Conservation (phyloP, 352 stramenopile genomes). For the Pythium dissotocum region DNA sequence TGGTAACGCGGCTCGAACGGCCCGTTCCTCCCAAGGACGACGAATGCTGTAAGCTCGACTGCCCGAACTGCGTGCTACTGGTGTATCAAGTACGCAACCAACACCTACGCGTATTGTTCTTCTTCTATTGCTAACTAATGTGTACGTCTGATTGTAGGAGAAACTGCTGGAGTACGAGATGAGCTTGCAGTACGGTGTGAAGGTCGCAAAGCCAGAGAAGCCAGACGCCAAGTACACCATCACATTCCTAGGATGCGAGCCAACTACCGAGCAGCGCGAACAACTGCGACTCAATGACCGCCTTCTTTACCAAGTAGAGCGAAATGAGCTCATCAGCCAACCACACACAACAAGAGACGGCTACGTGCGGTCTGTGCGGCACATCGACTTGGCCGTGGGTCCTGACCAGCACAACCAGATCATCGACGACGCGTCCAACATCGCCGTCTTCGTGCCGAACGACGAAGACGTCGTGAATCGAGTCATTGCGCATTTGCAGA, state of each 20-base stretch:
- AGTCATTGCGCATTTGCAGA: constrained; percentile 48
- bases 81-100: constrained; percentile 64
- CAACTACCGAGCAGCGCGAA: constrained; percentile 25
- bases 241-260: constrained; percentile 40
- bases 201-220: constrained; percentile 26
- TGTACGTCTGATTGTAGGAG: constrained; percentile 38
- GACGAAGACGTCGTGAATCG: constrained; percentile 46
- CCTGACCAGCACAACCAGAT: constrained; percentile 50
- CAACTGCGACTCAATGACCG: constrained; percentile 42
- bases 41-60: constrained; percentile 85
- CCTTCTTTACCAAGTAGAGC: constrained; percentile 45
- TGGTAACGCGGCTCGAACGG: constrained; percentile 40
- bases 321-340: constrained; percentile 62
- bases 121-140: not conserved
- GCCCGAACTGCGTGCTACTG: constrained; percentile 85
- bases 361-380: constrained; percentile 61
- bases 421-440: constrained; percentile 66
- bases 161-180: constrained; percentile 85
- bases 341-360: constrained; percentile 57
- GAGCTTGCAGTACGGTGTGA: constrained; percentile 38
- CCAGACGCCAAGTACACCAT: constrained; percentile 52
- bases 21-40: constrained; percentile 71
- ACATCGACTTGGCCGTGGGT: constrained; percentile 62
- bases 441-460: constrained; percentile 80
- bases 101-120: not conserved